Base-by-base conservation (phyloP, 1,284 basidiomycete genomes). In the Trametes sp. region DNA sequence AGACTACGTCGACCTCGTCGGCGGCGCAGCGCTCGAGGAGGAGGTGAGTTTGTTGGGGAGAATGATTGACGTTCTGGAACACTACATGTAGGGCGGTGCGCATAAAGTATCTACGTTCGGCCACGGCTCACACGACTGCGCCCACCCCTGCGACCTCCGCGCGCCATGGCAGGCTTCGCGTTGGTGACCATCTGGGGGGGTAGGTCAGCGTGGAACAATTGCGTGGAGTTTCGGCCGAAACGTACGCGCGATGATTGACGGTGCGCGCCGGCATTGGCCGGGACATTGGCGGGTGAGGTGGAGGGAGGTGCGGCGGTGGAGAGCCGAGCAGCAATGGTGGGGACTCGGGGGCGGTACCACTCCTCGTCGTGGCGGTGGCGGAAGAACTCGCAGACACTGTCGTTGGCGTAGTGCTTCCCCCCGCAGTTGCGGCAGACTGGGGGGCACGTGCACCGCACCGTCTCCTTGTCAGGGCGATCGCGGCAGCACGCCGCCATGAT, bases 11-110 rank as follows among this genome's bases (percentile, higher is more conserved):
- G 13, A 59, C 51, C 13, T 42, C 14, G 16, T n/a, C 4, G 1
- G 51, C 35, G 2, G 58, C 58, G 36, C 58, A 59, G 16, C 28
- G 41, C 28, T 59, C 58, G 1, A 59, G 51, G 2, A 54, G 13
- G 9, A 41, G 11, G 21, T 59, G 58, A 1, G 58, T 59, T 14
- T 54, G 42, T 28, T 54, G 58, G 4, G 58, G 58, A 1, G 58
- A 59, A 24, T 59, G 58, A 49, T 59, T 59, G 8, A 52, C 58
- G 19, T 59, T 59, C 6, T 59, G 58, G 21, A 36, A 59, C 3
- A 54, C 58, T 21, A 59, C 36, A 45, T 49, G 58, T 28, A 59
- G 45, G 10, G 57, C 38, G 0, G 51, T 11, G 2, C 38, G 28
- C 28, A 48, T 35, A 16, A 16, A 29, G 9, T 5, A 49, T n/a